Percentiles rank a stretch among this genome's conserved stretches.
Evolutionary conservation across 495 filamentous ascomycete species (phyloP).

Genomic region (Aspergillus sclerotioniger): DNA sequence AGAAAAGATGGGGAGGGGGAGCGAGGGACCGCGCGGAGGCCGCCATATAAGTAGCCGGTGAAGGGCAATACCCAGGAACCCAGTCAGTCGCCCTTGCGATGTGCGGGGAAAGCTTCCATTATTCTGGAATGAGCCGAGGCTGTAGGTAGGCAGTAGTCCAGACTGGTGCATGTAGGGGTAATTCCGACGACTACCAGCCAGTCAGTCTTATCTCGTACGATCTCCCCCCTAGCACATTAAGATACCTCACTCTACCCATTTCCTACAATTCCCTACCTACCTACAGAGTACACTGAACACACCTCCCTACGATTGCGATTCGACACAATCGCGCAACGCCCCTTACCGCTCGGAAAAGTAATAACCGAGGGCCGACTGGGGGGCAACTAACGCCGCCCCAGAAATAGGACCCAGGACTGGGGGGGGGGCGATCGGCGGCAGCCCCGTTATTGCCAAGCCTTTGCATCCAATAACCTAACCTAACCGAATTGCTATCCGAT

Average conservation of each 20-base stretch:
- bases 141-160: background rate
- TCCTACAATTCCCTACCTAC: no score
- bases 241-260: no score
- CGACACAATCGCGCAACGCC: background rate
- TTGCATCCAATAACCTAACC: no score
- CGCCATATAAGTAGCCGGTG: background rate
- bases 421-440: background rate
- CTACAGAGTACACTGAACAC: no score
- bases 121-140: constrained; percentile 3
- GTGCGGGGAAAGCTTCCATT: constrained; percentile 1
- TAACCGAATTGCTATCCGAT: no score
- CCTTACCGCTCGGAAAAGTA: background rate
- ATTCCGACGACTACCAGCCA: no score
- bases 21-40: background rate
- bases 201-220: background rate
- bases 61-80: background rate
- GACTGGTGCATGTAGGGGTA: no score
- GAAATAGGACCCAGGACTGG: background rate
- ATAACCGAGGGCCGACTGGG: background rate
- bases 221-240: no score
- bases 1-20: background rate
- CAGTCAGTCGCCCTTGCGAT: background rate
- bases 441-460: background rate
- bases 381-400: background rate
- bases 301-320: background rate